Conservation (phyloP, 1,139 yeast species). For the Kurtzmaniella quercitrusa region DNA sequence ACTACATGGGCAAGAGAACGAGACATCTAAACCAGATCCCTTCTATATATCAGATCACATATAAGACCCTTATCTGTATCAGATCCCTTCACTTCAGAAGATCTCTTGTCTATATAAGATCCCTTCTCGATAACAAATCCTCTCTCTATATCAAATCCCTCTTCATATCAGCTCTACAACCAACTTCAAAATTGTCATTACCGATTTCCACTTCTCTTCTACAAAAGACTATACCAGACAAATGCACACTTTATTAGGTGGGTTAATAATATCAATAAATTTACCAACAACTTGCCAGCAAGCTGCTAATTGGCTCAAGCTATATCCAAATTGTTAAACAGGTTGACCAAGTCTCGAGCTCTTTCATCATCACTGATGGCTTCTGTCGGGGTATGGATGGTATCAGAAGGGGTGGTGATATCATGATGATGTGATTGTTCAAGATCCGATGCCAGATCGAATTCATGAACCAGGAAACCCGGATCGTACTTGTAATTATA, state of each 20-base stretch:
- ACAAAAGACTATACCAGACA: background rate
- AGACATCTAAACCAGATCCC: too few relatives aligned
- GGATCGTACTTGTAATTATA: background rate
- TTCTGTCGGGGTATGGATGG: background rate
- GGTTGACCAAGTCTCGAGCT: slow-evolving; percentile 28
- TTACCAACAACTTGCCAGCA: background rate
- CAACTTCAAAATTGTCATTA: too few relatives aligned
- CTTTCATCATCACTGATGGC: slow-evolving; percentile 22
- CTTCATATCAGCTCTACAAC: too few relatives aligned
- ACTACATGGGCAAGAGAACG: too few relatives aligned
- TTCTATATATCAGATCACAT: too few relatives aligned
- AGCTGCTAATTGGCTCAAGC: slow-evolving; percentile 1
- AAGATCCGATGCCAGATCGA: background rate
- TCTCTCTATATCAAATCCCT: too few relatives aligned
- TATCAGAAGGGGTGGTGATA: background rate
- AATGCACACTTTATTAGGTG: background rate
- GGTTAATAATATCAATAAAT: background rate
- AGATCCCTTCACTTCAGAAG: too few relatives aligned
- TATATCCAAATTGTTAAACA: slow-evolving; percentile 18
- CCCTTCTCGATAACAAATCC: too few relatives aligned
- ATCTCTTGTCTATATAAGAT: too few relatives aligned
- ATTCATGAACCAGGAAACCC: background rate
- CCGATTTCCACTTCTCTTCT: too few relatives aligned
- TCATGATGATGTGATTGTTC: background rate
- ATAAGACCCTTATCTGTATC: too few relatives aligned